Conservation (phyloP, 164 flowering plant species). For the Magnolia kwangsiensis region DNA sequence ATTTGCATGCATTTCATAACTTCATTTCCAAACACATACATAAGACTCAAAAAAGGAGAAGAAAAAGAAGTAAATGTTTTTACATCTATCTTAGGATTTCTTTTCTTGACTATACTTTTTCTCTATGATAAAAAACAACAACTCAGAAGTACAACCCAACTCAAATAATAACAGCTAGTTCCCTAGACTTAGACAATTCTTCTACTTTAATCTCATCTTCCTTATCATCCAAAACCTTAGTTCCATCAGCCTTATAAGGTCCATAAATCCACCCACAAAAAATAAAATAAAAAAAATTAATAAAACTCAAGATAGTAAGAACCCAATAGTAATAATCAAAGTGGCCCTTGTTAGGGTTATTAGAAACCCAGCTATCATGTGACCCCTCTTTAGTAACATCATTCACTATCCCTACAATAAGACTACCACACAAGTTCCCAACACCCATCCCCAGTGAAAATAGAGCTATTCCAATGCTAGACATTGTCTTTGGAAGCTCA, state of each 20-base stretch:
- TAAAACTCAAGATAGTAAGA: conserved; percentile 38
- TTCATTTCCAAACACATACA: too few relatives aligned
- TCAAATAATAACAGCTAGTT: neutral
- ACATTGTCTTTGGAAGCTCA: conserved; percentile 74
- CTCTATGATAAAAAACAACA: too few relatives aligned
- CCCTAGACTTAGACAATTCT: neutral
- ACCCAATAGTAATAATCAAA: conserved; percentile 73
- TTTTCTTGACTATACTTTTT: too few relatives aligned
- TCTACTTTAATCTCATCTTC: neutral
- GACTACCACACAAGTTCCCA: conserved; percentile 53
- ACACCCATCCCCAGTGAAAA: conserved; percentile 59
- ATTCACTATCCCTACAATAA: conserved; percentile 41
- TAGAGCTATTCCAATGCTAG: conserved; percentile 59
- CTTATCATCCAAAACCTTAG: neutral
- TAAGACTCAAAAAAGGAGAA: neutral
- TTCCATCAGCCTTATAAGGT: conserved; percentile 6
- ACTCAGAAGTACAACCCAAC: neutral
- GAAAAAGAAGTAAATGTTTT: neutral
- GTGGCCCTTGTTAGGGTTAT: conserved; percentile 46
- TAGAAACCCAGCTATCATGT: conserved; percentile 64
- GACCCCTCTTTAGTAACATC: conserved; percentile 36
- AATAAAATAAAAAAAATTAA: conserved; percentile 39
- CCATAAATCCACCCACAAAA: conserved; percentile 11
- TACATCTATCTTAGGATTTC: too few relatives aligned
- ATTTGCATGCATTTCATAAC: too few relatives aligned